A percentile compares a stretch with the other conserved stretches of the same genome.
Evolutionary conservation across 108 stramenopile species (phyloP).

Genomic region (Skeletonema costatum): DNA sequence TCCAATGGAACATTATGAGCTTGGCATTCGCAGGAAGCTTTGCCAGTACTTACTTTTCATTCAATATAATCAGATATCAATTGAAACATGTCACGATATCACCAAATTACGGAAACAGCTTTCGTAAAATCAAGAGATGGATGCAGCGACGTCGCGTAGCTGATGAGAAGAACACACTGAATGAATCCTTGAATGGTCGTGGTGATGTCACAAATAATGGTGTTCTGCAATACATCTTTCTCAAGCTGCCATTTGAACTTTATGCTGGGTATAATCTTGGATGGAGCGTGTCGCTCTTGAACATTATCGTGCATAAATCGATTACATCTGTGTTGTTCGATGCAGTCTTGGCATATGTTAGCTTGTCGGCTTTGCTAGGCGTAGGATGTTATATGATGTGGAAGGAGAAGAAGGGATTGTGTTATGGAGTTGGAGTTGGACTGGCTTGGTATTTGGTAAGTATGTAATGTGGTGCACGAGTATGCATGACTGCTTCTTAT

Average conservation of each 20-base stretch:
- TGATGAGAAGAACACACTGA: too few relatives aligned
- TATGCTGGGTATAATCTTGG: neutral
- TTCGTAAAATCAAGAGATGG: too few relatives aligned
- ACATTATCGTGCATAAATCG: neutral
- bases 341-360: neutral
- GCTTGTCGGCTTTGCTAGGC: neutral
- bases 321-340: neutral
- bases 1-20: neutral
- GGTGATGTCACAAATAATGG: too few relatives aligned
- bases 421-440: neutral
- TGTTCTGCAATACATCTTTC: too few relatives aligned
- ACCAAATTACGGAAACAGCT: too few relatives aligned
- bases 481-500: too few relatives aligned
- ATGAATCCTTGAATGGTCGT: too few relatives aligned
- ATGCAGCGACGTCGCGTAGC: too few relatives aligned
- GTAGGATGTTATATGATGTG: neutral
- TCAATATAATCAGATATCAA: neutral
- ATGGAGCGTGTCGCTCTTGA: neutral
- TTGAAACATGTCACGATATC: neutral
- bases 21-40: neutral
- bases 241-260: too few relatives aligned
- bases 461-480: neutral
- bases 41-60: neutral
- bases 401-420: neutral
- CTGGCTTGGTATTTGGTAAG: neutral